Conservation (phyloP, 225 moss, liverwort and hornwort species). For the Polytrichum commune region DNA sequence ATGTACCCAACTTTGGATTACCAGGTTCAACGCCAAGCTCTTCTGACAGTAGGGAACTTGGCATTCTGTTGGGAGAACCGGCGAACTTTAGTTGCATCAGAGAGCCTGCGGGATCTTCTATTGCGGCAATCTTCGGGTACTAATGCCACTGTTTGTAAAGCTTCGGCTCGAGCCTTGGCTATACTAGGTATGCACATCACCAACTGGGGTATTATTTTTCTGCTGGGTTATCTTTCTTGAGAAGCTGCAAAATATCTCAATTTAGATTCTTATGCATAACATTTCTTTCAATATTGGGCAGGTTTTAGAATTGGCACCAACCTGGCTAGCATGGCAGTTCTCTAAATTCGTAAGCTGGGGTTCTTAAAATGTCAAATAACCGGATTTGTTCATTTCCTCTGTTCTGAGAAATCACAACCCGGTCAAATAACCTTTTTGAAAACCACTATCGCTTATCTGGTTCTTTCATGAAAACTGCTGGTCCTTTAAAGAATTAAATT, state of each 20-base stretch:
- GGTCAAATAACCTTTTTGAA: too few species aligned
- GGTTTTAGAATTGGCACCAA: too few species aligned
- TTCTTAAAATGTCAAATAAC: too few species aligned
- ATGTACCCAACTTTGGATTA: conserved; percentile 17
- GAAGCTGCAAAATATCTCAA: neutral
- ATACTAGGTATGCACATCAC: conserved; percentile 68
- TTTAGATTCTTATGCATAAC: too few species aligned
- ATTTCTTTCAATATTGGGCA: too few species aligned
- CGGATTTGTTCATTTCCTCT: too few species aligned
- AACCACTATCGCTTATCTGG: too few species aligned
- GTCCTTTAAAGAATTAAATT: too few species aligned
- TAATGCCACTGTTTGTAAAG: conserved; percentile 80
- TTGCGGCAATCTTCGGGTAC: conserved; percentile 82
- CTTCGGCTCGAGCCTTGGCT: conserved; percentile 93
- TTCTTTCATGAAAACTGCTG: too few species aligned
- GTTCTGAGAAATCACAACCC: too few species aligned
- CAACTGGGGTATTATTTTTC: conserved; percentile 1
- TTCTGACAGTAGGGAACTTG: conserved; percentile 90
- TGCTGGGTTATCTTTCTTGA: neutral
- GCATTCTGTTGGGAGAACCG: conserved; percentile 97
- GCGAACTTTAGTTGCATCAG: conserved; percentile 87
- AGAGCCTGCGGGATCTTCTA: conserved; percentile 91
- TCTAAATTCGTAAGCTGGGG: too few species aligned
- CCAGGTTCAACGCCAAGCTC: conserved; percentile 94
- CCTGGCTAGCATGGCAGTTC: too few species aligned